These are phyloP conservation scores for Boletus rufocinnamomeus DNA, from an alignment of 768 basidiomycete species.

Conservation along the genomic window DNA sequence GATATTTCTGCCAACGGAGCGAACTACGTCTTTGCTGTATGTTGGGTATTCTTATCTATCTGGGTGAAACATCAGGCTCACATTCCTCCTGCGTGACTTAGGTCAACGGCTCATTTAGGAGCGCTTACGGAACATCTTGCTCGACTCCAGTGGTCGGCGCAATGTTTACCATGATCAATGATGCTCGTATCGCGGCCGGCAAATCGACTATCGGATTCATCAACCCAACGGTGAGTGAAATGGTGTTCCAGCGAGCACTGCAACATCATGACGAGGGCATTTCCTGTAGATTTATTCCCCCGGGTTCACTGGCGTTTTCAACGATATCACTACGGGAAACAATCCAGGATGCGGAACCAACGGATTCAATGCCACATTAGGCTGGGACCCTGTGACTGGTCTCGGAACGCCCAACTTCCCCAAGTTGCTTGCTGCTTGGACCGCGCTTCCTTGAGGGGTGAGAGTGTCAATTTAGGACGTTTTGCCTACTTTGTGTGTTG, in stretches of 20 bases:
- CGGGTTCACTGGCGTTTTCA: slow-evolving; percentile 17
- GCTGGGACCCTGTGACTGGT: slow-evolving; percentile 40
- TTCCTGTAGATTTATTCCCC: slow-evolving; percentile 22
- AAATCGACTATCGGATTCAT: slow-evolving; percentile 43
- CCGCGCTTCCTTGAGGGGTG: slow-evolving; percentile 37
- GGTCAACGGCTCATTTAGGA: slow-evolving; percentile 39
- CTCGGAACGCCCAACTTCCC: slow-evolving; percentile 48
- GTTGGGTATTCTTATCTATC: neutral
- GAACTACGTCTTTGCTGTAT: slow-evolving; percentile 27
- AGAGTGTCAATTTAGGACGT: neutral
- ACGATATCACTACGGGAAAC: slow-evolving; percentile 23
- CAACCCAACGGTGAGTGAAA: slow-evolving; percentile 46
- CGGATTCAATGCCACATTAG: slow-evolving; percentile 28
- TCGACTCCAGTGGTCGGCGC: slow-evolving; percentile 35
- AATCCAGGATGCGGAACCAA: slow-evolving; percentile 34
- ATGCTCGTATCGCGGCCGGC: slow-evolving; percentile 35
- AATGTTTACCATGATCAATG: slow-evolving; percentile 41
- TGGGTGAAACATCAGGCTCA: neutral
- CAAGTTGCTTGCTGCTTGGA: slow-evolving; percentile 46
- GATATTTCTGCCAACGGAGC: slow-evolving; percentile 41
- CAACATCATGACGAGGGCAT: neutral
- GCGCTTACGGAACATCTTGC: slow-evolving; percentile 37
- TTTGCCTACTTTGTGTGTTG: neutral
- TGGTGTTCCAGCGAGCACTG: slow-evolving; percentile 15
- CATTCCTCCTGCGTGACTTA: slow-evolving; percentile 6